phyloP scores from a whole-genome alignment of 177 flowering plant genomes.

The Telopea speciosissima region DNA sequence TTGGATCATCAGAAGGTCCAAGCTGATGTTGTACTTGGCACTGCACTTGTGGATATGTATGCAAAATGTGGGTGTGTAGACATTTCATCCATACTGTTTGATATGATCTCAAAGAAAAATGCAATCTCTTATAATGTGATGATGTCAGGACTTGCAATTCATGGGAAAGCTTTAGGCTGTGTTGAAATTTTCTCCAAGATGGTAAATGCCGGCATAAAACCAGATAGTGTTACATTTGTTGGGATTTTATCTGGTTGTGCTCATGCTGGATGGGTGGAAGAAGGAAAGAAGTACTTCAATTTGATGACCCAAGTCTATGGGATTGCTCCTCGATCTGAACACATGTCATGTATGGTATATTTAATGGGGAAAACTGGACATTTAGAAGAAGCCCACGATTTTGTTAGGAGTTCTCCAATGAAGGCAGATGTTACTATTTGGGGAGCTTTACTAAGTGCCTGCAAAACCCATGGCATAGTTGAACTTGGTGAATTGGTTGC shows the following conservation, averaged over 20 bases:
- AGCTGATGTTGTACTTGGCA: conserved; percentile 3
- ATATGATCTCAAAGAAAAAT: conserved; percentile 3
- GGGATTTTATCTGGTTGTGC: conserved; percentile 4
- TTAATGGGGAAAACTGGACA: conserved; percentile 8
- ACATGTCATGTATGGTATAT: conserved; percentile 10
- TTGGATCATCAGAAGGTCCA: not conserved
- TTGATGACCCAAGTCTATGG: conserved; percentile 6
- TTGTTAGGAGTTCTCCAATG: conserved; percentile 4
- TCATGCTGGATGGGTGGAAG: conserved; percentile 8
- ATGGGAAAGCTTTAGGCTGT: conserved; percentile 4
- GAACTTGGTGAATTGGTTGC: conserved; percentile 12
- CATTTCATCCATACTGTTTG: conserved; percentile 1
- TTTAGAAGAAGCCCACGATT: conserved; percentile 7
- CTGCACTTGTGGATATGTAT: conserved; percentile 10
- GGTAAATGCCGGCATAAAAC: not conserved
- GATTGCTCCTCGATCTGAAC: conserved; percentile 7
- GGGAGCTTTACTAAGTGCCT: conserved; percentile 10
- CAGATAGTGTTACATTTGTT: conserved; percentile 7
- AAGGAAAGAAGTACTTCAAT: conserved; percentile 11
- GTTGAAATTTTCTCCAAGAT: conserved; percentile 3
- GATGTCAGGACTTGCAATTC: conserved; percentile 4
- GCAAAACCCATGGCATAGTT: conserved; percentile 8
- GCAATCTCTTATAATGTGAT: conserved; percentile 6
- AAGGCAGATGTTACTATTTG: conserved; percentile 8
- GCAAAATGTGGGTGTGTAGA: conserved; percentile 8